These are phyloP conservation scores for Ascochyta rabiei DNA, from an alignment of 2,329 filamentous ascomycete species.

Conservation along the genomic window DNA sequence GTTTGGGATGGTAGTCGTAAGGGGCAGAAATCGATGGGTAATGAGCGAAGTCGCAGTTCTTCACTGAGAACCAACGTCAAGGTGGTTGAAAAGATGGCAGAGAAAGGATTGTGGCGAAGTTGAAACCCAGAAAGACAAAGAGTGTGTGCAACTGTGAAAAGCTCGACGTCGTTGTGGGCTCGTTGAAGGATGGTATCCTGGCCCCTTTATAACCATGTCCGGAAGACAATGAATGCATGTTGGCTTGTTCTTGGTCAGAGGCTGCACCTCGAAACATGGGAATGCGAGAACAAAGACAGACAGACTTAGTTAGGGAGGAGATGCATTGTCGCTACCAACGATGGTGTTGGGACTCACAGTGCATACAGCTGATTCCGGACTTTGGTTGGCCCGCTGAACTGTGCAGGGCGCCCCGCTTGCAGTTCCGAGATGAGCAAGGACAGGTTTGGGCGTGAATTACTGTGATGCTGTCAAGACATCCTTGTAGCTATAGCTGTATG, in stretches of 20 bases:
- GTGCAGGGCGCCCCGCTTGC: neutral
- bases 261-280: neutral
- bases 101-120: neutral
- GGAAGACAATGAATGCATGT: neutral
- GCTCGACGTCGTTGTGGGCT: neutral
- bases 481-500: neutral
- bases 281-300: conserved; percentile 5
- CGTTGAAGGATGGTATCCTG: neutral
- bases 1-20: neutral
- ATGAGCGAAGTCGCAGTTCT: neutral
- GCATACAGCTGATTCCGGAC: conserved; percentile 1
- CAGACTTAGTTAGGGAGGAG: conserved; percentile 9
- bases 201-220: neutral
- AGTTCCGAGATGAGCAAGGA: neutral
- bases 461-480: neutral
- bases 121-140: neutral
- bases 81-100: neutral
- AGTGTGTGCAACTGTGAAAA: neutral
- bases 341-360: conserved; percentile 7
- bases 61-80: neutral
- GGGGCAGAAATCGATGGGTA: neutral
- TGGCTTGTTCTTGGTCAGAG: neutral
- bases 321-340: conserved; percentile 10
- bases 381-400: conserved; percentile 17
- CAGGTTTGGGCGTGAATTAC: neutral